These are phyloP conservation scores for Udeniomyces megalosporus DNA, from an alignment of 768 basidiomycete genomes.

Conservation along the genomic window DNA sequence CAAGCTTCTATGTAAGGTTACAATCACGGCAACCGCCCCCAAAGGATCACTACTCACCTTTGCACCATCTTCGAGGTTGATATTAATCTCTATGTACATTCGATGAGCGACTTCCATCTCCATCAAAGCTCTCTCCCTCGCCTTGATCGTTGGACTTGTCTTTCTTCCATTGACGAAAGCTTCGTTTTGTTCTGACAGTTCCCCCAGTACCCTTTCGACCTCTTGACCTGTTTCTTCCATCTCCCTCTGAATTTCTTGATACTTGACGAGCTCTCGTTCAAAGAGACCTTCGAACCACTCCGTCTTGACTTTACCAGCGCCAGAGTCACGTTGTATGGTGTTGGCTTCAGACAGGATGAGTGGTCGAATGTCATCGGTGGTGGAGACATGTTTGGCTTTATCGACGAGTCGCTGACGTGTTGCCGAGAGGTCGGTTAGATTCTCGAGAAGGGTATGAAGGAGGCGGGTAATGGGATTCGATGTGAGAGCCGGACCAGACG, in stretches of 20 bases:
- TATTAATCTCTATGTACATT: constrained; percentile 68
- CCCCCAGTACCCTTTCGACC: constrained; percentile 49
- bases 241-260: constrained; percentile 45
- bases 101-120: constrained; percentile 68
- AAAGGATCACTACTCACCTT: constrained; percentile 37
- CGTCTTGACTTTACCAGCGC: constrained; percentile 46
- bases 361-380: constrained; percentile 55
- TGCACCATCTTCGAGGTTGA: constrained; percentile 75
- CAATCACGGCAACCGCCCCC: too few relatives aligned
- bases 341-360: constrained; percentile 51
- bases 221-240: constrained; percentile 44
- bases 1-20: neutral
- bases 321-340: constrained; percentile 41
- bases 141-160: constrained; percentile 60
- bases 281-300: constrained; percentile 76
- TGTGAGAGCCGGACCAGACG: constrained; percentile 22
- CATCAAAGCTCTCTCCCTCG: constrained; percentile 65
- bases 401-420: constrained; percentile 47
- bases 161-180: constrained; percentile 58
- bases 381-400: constrained; percentile 46
- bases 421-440: constrained; percentile 54
- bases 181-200: constrained; percentile 47
- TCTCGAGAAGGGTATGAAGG: constrained; percentile 57
- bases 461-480: constrained; percentile 37
- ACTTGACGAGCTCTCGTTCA: constrained; percentile 63